These are phyloP conservation scores for Apiotrichum porosum DNA, from an alignment of 1,284 basidiomycete genomes.

Conservation along the genomic window DNA sequence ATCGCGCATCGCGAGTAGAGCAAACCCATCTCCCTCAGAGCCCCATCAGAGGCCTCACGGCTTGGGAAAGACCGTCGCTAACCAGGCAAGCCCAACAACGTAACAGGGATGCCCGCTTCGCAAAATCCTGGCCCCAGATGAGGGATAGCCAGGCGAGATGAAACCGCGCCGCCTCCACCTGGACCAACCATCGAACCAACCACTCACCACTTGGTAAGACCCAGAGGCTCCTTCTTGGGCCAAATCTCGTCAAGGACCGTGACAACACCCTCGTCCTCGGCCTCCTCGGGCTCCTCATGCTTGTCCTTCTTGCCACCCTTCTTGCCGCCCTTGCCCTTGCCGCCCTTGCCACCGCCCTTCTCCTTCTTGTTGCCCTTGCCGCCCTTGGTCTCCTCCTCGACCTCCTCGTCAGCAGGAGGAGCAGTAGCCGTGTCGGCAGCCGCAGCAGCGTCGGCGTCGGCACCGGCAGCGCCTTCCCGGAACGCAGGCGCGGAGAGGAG, in stretches of 20 bases:
- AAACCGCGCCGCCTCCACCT: too few relatives aligned
- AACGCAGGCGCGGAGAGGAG: constrained; percentile 51
- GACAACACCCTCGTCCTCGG: constrained; percentile 49
- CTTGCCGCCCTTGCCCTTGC: constrained; percentile 42
- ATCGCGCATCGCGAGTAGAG: too few relatives aligned
- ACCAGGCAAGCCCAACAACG: too few relatives aligned
- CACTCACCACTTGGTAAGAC: constrained; percentile 89
- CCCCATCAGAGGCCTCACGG: too few relatives aligned
- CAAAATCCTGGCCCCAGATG: too few relatives aligned
- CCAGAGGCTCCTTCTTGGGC: constrained; percentile 96
- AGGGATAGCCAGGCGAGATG: too few relatives aligned
- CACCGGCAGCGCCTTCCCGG: constrained; percentile 20
- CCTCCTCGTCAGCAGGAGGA: constrained; percentile 11
- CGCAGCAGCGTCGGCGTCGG: constrained; percentile 9
- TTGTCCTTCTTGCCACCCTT: constrained; percentile 36
- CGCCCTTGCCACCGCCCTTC: constrained; percentile 17
- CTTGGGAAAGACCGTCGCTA: too few relatives aligned
- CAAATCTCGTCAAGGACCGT: constrained; percentile 77
- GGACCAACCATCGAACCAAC: too few relatives aligned
- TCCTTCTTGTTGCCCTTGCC: constrained; percentile 19
- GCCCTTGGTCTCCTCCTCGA: constrained; percentile 18
- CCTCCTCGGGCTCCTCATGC: constrained; percentile 25
- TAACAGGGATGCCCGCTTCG: too few relatives aligned
- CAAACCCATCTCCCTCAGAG: too few relatives aligned
- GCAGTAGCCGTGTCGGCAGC: constrained; percentile 6